These are phyloP conservation scores for Periglandula ipomoeae DNA, from an alignment of 2,329 filamentous ascomycete species.

Conservation along the genomic window DNA sequence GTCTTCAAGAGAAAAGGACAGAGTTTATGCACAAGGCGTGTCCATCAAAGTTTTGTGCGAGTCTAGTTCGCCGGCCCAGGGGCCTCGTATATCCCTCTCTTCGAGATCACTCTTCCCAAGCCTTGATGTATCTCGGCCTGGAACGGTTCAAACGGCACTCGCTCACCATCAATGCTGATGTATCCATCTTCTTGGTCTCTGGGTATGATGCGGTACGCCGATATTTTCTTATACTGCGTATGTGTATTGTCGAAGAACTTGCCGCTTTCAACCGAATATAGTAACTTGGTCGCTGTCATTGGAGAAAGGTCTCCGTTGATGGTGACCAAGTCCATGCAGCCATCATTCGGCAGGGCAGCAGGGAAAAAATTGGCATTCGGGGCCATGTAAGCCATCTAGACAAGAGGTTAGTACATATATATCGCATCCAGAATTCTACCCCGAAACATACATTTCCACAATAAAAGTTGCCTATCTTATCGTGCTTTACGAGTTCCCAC, in stretches of 20 bases:
- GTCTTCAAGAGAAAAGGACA: too few relatives aligned
- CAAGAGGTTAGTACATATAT: conserved; percentile 8
- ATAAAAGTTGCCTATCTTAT: conserved; percentile 86
- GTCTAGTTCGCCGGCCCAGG: conserved; percentile 42
- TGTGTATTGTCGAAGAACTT: conserved; percentile 71
- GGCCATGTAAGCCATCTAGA: conserved; percentile 84
- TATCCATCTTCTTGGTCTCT: conserved; percentile 63
- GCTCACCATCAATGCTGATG: conserved; percentile 91
- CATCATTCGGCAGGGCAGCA: conserved; percentile 72
- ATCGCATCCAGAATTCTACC: neutral
- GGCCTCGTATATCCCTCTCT: conserved; percentile 63
- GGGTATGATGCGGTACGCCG: conserved; percentile 79
- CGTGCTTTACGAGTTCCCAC: conserved; percentile 66
- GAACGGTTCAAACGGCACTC: conserved; percentile 76
- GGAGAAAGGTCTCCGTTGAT: conserved; percentile 68
- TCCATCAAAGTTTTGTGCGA: too few relatives aligned
- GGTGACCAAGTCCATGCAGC: conserved; percentile 74
- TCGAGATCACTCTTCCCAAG: conserved; percentile 77
- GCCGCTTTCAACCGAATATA: conserved; percentile 63
- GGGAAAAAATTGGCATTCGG: conserved; percentile 82
- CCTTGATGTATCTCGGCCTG: conserved; percentile 82
- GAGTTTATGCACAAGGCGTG: too few relatives aligned
- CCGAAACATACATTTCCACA: conserved; percentile 66
- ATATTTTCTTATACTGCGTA: conserved; percentile 74
- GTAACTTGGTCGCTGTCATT: conserved; percentile 55